Conservation (phyloP, 805 yeast species). For the Metschnikowia colocasiae region DNA sequence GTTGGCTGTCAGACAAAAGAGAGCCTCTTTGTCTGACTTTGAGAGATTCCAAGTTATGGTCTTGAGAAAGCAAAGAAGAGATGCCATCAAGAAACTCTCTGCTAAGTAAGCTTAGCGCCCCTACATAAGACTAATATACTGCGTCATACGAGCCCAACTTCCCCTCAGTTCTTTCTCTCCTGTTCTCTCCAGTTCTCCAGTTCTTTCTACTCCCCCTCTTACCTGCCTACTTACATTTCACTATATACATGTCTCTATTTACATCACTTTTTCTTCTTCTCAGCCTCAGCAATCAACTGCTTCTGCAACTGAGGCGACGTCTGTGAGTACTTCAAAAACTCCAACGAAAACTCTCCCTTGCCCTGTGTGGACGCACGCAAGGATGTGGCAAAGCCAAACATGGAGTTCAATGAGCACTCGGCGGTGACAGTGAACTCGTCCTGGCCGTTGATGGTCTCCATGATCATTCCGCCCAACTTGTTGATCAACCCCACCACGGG, state of each 20-base stretch:
- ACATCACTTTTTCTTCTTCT: conserved; percentile 25
- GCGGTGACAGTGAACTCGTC: conserved; percentile 93
- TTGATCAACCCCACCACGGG: conserved; percentile 85
- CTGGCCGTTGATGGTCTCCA: conserved; percentile 88
- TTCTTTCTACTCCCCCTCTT: no score
- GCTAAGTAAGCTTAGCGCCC: conserved; percentile 62
- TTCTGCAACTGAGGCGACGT: conserved; percentile 87
- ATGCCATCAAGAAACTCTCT: conserved; percentile 90
- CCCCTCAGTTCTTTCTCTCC: no score
- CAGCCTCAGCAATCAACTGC: conserved; percentile 80
- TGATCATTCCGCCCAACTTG: conserved; percentile 87
- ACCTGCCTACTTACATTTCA: no score
- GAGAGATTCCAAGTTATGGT: conserved; percentile 99
- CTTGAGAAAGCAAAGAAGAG: conserved; percentile 96
- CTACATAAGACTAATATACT: conserved; percentile 22
- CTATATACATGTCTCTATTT: background rate
- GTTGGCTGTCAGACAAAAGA: conserved; percentile 90
- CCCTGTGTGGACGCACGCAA: conserved; percentile 98
- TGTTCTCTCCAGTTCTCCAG: no score
- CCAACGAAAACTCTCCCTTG: conserved; percentile 96
- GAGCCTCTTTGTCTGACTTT: conserved; percentile 91
- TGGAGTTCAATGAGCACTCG: conserved; percentile 92
- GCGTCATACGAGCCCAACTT: conserved; percentile 22
- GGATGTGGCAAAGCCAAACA: conserved; percentile 95
- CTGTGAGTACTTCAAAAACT: conserved; percentile 88